phyloP scores from a whole-genome alignment of 371 early-diverging fungal genomes.

The Rhizopus delemar region DNA sequence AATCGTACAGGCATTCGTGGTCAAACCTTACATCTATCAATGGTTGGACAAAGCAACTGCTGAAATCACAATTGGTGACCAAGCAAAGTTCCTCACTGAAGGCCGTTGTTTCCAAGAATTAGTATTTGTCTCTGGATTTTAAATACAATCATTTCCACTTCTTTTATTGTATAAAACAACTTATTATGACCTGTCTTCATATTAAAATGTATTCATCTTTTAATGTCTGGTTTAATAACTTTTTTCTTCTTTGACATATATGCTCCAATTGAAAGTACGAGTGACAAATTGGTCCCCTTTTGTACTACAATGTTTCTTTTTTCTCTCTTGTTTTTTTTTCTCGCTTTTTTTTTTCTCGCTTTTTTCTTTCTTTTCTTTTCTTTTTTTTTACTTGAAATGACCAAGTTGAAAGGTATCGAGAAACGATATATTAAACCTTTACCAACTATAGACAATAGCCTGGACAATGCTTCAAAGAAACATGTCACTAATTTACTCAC shows the following conservation, averaged over 20 bases:
- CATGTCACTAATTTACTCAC: constrained; percentile 28
- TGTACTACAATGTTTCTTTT: no score
- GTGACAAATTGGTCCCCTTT: no score
- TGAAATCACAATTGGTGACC: constrained; percentile 67
- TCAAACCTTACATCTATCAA: constrained; percentile 93
- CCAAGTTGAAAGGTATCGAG: neutral
- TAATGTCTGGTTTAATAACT: neutral
- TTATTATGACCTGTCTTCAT: neutral
- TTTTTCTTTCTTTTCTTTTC: no score
- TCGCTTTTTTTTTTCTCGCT: neutral
- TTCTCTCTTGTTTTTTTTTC: no score
- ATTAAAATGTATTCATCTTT: no score
- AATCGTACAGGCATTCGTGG: constrained; percentile 87
- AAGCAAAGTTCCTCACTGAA: constrained; percentile 46
- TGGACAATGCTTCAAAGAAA: constrained; percentile 31
- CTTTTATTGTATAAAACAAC: no score
- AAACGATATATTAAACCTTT: constrained; percentile 10
- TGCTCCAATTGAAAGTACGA: no score
- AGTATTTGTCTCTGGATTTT: constrained; percentile 59
- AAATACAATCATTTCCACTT: constrained; percentile 1
- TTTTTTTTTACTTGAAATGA: neutral
- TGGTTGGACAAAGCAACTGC: constrained; percentile 73
- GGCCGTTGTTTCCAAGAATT: constrained; percentile 74
- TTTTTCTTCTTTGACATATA: constrained; percentile 2
- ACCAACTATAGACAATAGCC: constrained; percentile 1